Evolutionary conservation across 2,329 filamentous ascomycete species (phyloP).

Genomic region (Ophiostoma himal-ulmi): DNA sequence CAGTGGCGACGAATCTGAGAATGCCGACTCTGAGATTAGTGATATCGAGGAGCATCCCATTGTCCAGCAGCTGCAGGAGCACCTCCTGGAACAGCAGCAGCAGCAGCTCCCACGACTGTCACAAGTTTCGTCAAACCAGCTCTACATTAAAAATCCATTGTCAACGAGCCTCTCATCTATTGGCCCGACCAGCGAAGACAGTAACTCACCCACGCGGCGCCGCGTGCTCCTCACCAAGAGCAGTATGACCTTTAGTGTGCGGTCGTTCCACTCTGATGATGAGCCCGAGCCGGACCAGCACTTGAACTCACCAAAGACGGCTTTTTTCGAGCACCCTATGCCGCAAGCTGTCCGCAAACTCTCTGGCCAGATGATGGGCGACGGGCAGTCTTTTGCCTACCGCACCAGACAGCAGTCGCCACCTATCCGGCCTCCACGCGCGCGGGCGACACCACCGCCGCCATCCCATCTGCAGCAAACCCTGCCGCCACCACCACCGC

Average conservation of each 20-base stretch:
- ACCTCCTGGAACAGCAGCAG: background rate
- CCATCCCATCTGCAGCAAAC: constrained; percentile 9
- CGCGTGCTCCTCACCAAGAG: constrained; percentile 22
- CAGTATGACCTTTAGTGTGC: constrained; percentile 25
- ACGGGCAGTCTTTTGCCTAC: background rate
- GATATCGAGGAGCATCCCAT: constrained; percentile 46
- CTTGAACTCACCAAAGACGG: background rate
- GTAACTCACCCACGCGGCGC: constrained; percentile 20
- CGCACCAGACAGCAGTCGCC: constrained; percentile 20
- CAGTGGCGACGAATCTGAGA: background rate
- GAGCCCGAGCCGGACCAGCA: constrained; percentile 16
- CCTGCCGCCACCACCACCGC: background rate
- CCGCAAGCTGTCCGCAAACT: constrained; percentile 13
- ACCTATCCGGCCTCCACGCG: constrained; percentile 14
- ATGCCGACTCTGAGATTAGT: constrained; percentile 44
- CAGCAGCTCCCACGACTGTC: constrained; percentile 12
- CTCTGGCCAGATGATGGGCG: constrained; percentile 15
- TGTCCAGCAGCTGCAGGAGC: constrained; percentile 16
- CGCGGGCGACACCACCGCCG: background rate
- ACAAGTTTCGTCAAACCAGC: background rate
- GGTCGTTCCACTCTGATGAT: constrained; percentile 23
- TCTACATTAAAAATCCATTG: background rate
- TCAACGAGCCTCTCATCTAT: background rate
- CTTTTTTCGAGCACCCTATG: constrained; percentile 13
- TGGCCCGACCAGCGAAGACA: constrained; percentile 15